Evolutionary conservation across 2,329 filamentous ascomycete species (phyloP).

Genomic region (Fusarium sp.): DNA sequence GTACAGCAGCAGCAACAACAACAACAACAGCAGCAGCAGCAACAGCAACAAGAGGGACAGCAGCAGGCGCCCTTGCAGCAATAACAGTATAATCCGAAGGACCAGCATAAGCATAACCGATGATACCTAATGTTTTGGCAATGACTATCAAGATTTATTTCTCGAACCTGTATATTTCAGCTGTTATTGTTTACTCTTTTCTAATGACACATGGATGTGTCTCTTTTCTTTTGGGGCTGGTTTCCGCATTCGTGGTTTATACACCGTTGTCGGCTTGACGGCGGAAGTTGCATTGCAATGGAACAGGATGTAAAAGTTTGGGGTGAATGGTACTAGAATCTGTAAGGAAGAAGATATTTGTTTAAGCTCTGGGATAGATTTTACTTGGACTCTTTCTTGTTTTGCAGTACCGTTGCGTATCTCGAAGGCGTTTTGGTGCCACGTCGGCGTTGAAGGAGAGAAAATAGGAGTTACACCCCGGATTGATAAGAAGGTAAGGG

Average conservation of each 20-base stretch:
- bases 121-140: constrained; percentile 41
- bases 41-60: constrained; percentile 36
- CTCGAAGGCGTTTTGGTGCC: constrained; percentile 5
- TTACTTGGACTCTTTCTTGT: constrained; percentile 19
- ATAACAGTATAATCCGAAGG: constrained; percentile 30
- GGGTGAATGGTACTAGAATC: constrained; percentile 32
- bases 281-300: constrained; percentile 37
- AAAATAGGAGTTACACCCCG: constrained; percentile 9
- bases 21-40: constrained; percentile 38
- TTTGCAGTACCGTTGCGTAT: constrained; percentile 13
- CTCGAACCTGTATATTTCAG: constrained; percentile 46
- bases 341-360: constrained; percentile 24
- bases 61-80: constrained; percentile 35
- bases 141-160: constrained; percentile 45
- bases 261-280: constrained; percentile 9
- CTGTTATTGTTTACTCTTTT: constrained; percentile 43
- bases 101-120: constrained; percentile 29
- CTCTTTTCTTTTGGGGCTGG: constrained; percentile 38
- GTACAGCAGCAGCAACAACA: constrained; percentile 18
- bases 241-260: constrained; percentile 34
- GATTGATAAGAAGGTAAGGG: too few relatives aligned
- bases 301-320: constrained; percentile 36
- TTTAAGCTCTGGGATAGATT: constrained; percentile 36
- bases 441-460: constrained; percentile 11
- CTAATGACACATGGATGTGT: constrained; percentile 41